These are phyloP conservation scores for Zychaea mexicana DNA, from an alignment of 371 early-diverging fungal species.

Conservation along the genomic window DNA sequence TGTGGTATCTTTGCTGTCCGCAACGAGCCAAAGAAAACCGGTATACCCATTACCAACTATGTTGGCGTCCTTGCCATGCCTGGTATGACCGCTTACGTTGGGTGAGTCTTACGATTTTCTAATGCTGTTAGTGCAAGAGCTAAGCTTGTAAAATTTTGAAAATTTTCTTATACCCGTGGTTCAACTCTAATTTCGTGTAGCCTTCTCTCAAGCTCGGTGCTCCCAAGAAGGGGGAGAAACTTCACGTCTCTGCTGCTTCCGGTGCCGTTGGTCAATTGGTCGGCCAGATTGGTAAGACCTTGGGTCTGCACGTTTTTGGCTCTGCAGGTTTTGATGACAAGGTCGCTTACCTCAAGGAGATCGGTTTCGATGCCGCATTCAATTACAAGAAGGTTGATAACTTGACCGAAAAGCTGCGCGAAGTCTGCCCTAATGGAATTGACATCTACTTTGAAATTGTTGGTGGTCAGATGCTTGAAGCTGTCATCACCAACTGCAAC, in stretches of 20 bases:
- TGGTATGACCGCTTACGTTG: constrained; percentile 52
- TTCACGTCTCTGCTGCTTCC: constrained; percentile 57
- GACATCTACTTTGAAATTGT: constrained; percentile 78
- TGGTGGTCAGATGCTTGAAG: constrained; percentile 73
- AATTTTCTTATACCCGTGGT: neutral
- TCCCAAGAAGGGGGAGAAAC: constrained; percentile 52
- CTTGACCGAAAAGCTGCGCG: constrained; percentile 35
- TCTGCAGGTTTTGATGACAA: constrained; percentile 80
- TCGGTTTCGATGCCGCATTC: constrained; percentile 77
- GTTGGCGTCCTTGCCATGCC: constrained; percentile 60
- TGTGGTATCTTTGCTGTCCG: constrained; percentile 51
- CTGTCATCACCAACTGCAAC: constrained; percentile 57
- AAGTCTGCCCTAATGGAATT: constrained; percentile 67
- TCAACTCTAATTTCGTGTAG: neutral
- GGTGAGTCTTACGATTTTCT: constrained; percentile 16
- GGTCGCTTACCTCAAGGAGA: constrained; percentile 59
- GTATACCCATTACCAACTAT: constrained; percentile 52
- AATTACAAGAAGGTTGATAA: constrained; percentile 76
- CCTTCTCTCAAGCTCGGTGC: constrained; percentile 24
- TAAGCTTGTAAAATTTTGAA: neutral
- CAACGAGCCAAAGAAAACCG: constrained; percentile 40
- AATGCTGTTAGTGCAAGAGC: no score
- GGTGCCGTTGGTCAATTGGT: constrained; percentile 64
- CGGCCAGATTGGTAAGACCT: constrained; percentile 69
- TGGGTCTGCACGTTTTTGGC: constrained; percentile 72